Base-by-base conservation (phyloP, 768 basidiomycete species). In the Sutorius australiensis region DNA sequence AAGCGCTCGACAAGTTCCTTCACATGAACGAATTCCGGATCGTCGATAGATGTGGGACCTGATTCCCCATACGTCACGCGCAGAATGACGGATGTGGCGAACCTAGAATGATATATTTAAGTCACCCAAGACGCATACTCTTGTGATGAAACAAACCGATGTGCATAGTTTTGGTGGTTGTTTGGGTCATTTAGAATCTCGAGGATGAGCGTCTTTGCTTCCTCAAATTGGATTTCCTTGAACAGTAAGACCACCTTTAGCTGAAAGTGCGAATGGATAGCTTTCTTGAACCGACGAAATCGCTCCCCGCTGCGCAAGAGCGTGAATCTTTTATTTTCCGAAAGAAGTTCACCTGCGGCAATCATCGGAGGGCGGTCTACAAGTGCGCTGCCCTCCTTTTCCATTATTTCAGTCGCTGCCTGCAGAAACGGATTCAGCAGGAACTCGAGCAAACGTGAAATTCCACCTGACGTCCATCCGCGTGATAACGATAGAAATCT, bases 321-420 rank as follows among this genome's bases (percentile, higher is more conserved):
- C 16, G 80, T 54, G 8, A 79, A 68, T 21, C 82, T 67, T 75
- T 82, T 82, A 0, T 79, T 78, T 5, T 80, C 79, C 0, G 77
- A 80, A 0, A 84, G 69, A 0, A 79, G 75, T 48, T 83, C 79
- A 1, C 76, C 76, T 0, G 79, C 82, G 0, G 83, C 74, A 36
- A 84, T 79, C 50, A 71, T 76, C 0, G 59, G 57, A 16, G 82
- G 82, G 32, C 82, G 67, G 60, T 83, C 83, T 0, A 69, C 76
- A 11, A 79, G 69, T 1, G 71, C 62, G 0, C 77, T 75, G 1
- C 82, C 81, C 58, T 82, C 80, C 44, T 79, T 78, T 64, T 84
- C 83, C 80, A 84, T 78, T 45, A 84, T 77, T 6, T 83, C 82
- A 0, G 79, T 72, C 0, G 81, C 80, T 10, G 79, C 81, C 64